A percentile compares a stretch with the other conserved stretches of the same genome.
Conservation (phyloP, 345 rosid genomes). For the Salix arbutifolia region DNA sequence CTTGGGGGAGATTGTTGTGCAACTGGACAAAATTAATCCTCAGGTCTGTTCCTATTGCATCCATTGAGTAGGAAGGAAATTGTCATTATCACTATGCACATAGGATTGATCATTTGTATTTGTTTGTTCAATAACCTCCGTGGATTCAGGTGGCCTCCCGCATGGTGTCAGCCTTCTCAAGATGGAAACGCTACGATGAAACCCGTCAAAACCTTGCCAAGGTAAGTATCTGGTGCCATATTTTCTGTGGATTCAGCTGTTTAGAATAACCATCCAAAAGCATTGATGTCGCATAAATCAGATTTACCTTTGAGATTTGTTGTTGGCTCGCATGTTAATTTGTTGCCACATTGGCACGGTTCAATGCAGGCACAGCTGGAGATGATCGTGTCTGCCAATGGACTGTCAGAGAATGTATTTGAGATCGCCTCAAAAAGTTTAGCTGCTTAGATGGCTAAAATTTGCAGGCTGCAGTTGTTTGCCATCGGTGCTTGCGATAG, state of each 20-base stretch:
- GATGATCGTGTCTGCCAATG: conserved; percentile 83
- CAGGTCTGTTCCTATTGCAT: conserved; percentile 44
- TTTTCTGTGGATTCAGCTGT: background rate
- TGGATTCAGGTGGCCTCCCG: conserved; percentile 76
- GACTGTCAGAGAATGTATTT: conserved; percentile 86
- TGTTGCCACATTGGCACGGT: background rate
- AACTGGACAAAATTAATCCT: conserved; percentile 89
- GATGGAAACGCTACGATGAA: conserved; percentile 93
- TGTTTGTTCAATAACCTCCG: background rate
- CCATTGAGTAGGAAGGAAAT: background rate
- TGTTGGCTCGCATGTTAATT: background rate
- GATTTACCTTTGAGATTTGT: background rate
- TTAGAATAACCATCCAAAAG: background rate
- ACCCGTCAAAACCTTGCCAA: conserved; percentile 76
- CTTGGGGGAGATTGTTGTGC: conserved; percentile 82
- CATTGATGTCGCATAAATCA: background rate
- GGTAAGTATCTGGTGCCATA: conserved; percentile 34
- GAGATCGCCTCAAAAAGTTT: conserved; percentile 96
- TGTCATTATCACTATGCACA: background rate
- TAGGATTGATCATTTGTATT: background rate
- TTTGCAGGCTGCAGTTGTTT: background rate
- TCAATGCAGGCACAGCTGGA: conserved; percentile 80
- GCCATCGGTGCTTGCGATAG: background rate
- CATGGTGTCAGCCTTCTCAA: conserved; percentile 93
- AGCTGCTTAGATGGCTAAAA: conserved; percentile 42